These are phyloP conservation scores for Citrus mangshanensis DNA, from an alignment of 345 rosid genomes.

Conservation along the genomic window DNA sequence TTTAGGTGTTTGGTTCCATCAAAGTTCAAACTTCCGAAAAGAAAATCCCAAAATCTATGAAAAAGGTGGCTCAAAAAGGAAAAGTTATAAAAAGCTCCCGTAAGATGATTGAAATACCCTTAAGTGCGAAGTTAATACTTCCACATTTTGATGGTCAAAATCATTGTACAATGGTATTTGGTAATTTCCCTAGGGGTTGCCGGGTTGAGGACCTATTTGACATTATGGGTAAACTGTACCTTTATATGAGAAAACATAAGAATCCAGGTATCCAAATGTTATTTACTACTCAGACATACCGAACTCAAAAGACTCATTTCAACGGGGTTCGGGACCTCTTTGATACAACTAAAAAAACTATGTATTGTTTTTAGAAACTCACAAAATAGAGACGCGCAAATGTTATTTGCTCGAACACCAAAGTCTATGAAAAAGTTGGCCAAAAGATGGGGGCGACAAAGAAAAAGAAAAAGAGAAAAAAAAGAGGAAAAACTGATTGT, in stretches of 20 bases:
- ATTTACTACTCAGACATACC: neutral
- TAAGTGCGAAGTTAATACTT: neutral
- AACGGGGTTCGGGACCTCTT: too few species aligned
- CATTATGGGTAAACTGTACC: too few species aligned
- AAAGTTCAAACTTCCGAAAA: slow-evolving; percentile 14
- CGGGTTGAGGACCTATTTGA: neutral
- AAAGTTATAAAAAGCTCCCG: neutral
- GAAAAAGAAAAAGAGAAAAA: neutral
- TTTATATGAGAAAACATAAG: too few species aligned
- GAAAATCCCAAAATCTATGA: slow-evolving; percentile 6
- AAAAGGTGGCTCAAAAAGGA: neutral
- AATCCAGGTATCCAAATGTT: neutral
- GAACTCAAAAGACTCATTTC: too few species aligned
- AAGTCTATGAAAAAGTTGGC: slow-evolving; percentile 8
- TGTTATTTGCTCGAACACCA: neutral
- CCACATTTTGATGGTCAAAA: too few species aligned
- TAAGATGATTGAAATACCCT: neutral
- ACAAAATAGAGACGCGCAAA: neutral
- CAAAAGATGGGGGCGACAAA: neutral
- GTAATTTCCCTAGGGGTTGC: neutral
- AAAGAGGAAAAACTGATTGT: neutral
- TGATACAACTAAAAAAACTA: too few species aligned
- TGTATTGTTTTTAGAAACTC: too few species aligned
- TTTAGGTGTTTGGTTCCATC: slow-evolving; percentile 25
- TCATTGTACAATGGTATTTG: neutral